Evolutionary conservation across 108 stramenopile genomes (phyloP), one percentile per base, ranked within the genome.

Genomic region (Stephanodiscus triporus): DNA sequence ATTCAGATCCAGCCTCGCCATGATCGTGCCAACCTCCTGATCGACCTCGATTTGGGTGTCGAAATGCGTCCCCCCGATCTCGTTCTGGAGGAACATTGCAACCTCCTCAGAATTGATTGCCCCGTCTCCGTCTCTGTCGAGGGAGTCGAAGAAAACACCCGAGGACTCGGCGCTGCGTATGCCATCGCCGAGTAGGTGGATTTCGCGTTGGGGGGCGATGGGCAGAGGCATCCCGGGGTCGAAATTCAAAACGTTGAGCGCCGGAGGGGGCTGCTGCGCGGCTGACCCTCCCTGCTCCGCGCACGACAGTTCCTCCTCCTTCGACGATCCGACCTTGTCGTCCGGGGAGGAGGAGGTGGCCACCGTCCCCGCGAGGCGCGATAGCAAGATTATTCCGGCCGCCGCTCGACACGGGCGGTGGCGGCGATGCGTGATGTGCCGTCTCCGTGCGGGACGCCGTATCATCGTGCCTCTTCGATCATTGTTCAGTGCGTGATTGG

Each of bases 1-100:
- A 57, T 79, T 62, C 24, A 58, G 47, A 69, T 84, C 83, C 29
- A 84, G 62, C 38, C 34, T 71, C 40, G 75, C 67, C 73, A 84
- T 80, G 19, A 84, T 70, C 9, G 72, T 70, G 6, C 23, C 62
- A 63, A 76, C 79, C 56, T 80, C 78, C 13, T 53, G 26, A 63
- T 79, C 63, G 4, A 79, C 66, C 66, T 64, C 63, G 22, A n/a
- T 17, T 13, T 61, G 56, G 13, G 56, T 53, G 34, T 80, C 64
- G 66, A 84, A 84, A 62, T 78, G 74, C 20, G 42, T 72, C 23
- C 71, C 83, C 19, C 78, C 83, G n/a, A 84, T 84, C 23, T 64
- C 56, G 26, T 79, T 60, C 53, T 51, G 58, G 0, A 84, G 50
- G 50, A 84, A 84, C 1, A 58, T 23, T 29, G 73, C 73, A 37